phyloP scores from a whole-genome alignment of 2,329 filamentous ascomycete species.

The Ploettnerulaceae sp. region DNA sequence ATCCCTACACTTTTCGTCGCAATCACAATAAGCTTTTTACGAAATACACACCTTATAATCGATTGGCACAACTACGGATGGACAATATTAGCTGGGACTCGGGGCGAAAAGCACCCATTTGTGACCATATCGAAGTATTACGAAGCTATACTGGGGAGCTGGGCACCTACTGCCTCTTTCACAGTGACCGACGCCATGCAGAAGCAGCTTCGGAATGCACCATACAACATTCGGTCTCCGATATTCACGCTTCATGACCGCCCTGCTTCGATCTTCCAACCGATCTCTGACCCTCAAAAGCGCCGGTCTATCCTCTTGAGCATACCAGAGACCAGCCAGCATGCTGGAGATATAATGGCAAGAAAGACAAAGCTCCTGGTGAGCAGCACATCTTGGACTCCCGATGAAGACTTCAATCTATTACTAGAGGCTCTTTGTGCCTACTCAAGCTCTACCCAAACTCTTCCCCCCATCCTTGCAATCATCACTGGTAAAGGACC shows the following conservation, averaged over 20 bases:
- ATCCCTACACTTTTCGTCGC: slow-evolving; percentile 84
- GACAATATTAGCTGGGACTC: slow-evolving; percentile 71
- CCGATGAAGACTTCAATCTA: slow-evolving; percentile 90
- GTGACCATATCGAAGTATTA: slow-evolving; percentile 73
- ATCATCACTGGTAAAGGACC: slow-evolving; percentile 96
- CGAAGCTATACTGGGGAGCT: slow-evolving; percentile 65
- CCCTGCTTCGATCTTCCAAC: slow-evolving; percentile 76
- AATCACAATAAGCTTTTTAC: slow-evolving; percentile 64
- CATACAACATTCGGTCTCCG: slow-evolving; percentile 60
- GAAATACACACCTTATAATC: slow-evolving; percentile 77
- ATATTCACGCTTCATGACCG: slow-evolving; percentile 79
- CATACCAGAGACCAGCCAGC: slow-evolving; percentile 58
- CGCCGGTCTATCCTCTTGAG: slow-evolving; percentile 58
- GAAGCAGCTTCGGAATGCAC: slow-evolving; percentile 56
- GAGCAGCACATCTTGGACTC: slow-evolving; percentile 94
- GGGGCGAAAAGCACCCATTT: slow-evolving; percentile 60
- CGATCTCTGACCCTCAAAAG: slow-evolving; percentile 44
- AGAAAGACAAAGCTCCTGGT: slow-evolving; percentile 67
- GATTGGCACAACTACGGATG: slow-evolving; percentile 99
- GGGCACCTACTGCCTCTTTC: slow-evolving; percentile 67
- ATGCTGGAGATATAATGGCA: slow-evolving; percentile 54
- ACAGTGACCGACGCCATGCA: slow-evolving; percentile 90
- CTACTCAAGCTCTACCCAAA: slow-evolving; percentile 55
- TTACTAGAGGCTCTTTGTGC: slow-evolving; percentile 75
- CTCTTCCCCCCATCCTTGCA: slow-evolving; percentile 61